phyloP scores from a whole-genome alignment of 1,284 basidiomycete species.

The Ustilago esculenta region DNA sequence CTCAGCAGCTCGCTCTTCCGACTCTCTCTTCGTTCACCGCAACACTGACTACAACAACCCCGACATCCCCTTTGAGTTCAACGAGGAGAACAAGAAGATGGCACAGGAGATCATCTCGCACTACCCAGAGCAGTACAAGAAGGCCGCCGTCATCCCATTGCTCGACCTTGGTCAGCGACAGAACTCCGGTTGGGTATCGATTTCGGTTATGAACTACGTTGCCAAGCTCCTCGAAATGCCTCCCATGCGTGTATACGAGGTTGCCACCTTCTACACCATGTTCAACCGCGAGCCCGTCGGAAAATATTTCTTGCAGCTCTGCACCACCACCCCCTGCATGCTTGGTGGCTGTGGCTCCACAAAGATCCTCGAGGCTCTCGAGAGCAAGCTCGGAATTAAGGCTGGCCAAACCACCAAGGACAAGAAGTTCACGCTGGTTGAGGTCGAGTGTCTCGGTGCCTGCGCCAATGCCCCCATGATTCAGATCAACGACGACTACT shows the following conservation, averaged over 20 bases:
- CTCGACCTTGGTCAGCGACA: slow-evolving; percentile 96
- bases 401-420: slow-evolving; percentile 92
- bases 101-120: slow-evolving; percentile 88
- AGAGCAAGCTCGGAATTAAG: slow-evolving; percentile 82
- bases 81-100: slow-evolving; percentile 80
- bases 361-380: slow-evolving; percentile 86
- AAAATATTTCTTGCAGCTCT: slow-evolving; percentile 93
- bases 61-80: slow-evolving; percentile 87
- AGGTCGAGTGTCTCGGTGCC: slow-evolving; percentile 96
- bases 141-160: slow-evolving; percentile 91
- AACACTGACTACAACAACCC: slow-evolving; percentile 83
- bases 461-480: slow-evolving; percentile 99
- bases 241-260: slow-evolving; percentile 99
- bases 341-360: slow-evolving; percentile 84
- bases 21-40: slow-evolving; percentile 73
- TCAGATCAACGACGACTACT: slow-evolving; percentile 95
- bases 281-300: slow-evolving; percentile 85
- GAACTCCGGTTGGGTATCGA: slow-evolving; percentile 98
- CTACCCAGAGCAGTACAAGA: slow-evolving; percentile 97
- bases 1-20: slow-evolving; percentile 49
- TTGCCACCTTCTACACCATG: slow-evolving; percentile 99
- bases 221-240: slow-evolving; percentile 89
- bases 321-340: slow-evolving; percentile 99
- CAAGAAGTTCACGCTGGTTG: slow-evolving; percentile 95
- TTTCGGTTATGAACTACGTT: slow-evolving; percentile 98